Percentiles rank a stretch among this genome's conserved stretches.
Evolutionary conservation across 768 basidiomycete genomes (phyloP).

Genomic region (Butyriboletus loyo): DNA sequence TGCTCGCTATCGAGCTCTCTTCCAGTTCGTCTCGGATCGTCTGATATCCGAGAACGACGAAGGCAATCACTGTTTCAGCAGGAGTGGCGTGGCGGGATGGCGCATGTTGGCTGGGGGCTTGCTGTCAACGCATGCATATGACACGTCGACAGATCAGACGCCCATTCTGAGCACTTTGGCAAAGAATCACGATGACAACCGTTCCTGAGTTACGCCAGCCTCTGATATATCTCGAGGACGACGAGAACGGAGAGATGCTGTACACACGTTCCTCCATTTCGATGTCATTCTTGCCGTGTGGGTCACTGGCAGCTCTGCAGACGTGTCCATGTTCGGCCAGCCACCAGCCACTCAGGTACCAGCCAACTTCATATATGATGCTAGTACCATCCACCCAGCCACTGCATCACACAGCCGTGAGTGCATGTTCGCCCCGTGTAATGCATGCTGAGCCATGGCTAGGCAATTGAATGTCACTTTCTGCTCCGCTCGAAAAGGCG

Average conservation of each 20-base stretch:
- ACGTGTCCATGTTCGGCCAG: slow-evolving; percentile 1
- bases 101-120: not conserved
- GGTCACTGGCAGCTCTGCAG: not conserved
- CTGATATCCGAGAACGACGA: not conserved
- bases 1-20: too few relatives aligned
- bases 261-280: not conserved
- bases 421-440: not conserved
- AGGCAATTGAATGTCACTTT: slow-evolving; percentile 1
- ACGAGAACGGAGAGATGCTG: slow-evolving; percentile 2
- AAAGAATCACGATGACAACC: not conserved
- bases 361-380: slow-evolving; percentile 9
- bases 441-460: slow-evolving; percentile 1
- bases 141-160: not conserved
- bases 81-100: slow-evolving; percentile 4
- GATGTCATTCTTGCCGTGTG: slow-evolving; percentile 1
- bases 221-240: not conserved
- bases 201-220: too few relatives aligned
- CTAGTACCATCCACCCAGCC: too few relatives aligned
- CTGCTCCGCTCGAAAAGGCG: slow-evolving; percentile 25
- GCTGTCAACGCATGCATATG: too few relatives aligned
- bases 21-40: too few relatives aligned
- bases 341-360: slow-evolving; percentile 18
- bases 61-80: too few relatives aligned
- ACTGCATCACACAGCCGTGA: slow-evolving; percentile 22
- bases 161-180: not conserved